Conservation (phyloP, 176 grass and related monocot genomes). For the Oryza glumipatula region DNA sequence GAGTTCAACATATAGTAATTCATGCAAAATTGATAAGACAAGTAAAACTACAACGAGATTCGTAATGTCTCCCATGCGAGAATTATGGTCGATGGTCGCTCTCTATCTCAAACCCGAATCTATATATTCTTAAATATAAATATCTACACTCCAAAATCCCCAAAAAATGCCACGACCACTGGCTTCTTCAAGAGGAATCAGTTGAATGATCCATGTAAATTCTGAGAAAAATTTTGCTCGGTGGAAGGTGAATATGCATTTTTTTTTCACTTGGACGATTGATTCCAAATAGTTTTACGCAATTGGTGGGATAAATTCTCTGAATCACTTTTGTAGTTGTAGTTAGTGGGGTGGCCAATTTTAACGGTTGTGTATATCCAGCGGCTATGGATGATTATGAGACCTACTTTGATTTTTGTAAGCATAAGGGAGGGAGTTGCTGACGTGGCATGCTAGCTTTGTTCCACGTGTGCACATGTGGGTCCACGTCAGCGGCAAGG, state of each 20-base stretch:
- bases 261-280: not conserved
- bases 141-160: not conserved
- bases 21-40: not conserved
- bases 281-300: no score
- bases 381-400: not conserved
- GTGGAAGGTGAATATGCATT: conserved; percentile 48
- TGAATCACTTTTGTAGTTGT: conserved; percentile 4
- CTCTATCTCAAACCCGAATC: not conserved
- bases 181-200: not conserved
- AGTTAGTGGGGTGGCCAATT: conserved; percentile 31
- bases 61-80: not conserved
- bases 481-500: not conserved
- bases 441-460: not conserved
- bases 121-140: not conserved
- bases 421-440: not conserved
- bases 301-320: conserved; percentile 31
- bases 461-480: conserved; percentile 27
- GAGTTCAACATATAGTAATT: not conserved
- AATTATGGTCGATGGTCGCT: not conserved
- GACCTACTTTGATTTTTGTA: not conserved
- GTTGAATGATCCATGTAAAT: conserved; percentile 26
- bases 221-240: not conserved
- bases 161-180: not conserved
- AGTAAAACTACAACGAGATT: not conserved
- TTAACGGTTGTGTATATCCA: conserved; percentile 46